Percentiles rank a stretch among this genome's conserved stretches.
phyloP scores from a whole-genome alignment of 352 stramenopile genomes.

The Globisporangium alternatum region DNA sequence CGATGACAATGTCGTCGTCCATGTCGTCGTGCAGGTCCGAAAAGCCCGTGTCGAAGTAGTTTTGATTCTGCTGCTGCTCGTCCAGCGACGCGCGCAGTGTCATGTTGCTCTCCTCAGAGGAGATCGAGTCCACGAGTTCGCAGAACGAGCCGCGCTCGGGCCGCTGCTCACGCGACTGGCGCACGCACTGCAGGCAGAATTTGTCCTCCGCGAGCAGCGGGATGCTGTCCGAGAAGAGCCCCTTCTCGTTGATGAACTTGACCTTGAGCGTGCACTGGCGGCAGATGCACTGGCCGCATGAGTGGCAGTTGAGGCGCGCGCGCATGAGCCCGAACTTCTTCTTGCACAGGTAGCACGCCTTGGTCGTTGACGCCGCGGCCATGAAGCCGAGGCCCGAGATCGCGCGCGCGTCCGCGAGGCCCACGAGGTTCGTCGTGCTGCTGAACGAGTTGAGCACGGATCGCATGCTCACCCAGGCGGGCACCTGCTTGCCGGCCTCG shows the following conservation, averaged over 20 bases:
- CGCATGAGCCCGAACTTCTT: conserved; percentile 16
- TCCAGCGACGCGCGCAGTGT: background rate
- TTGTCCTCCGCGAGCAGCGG: conserved; percentile 4
- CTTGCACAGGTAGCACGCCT: conserved; percentile 17
- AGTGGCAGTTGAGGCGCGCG: conserved; percentile 11
- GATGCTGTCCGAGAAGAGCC: background rate
- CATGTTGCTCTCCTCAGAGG: conserved; percentile 7
- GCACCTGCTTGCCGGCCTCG: conserved; percentile 1
- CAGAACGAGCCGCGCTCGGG: conserved; percentile 1
- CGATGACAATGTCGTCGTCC: background rate
- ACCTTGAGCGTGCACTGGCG: conserved; percentile 11
- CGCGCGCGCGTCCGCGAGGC: conserved; percentile 11
- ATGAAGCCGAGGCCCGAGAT: background rate
- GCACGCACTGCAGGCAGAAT: conserved; percentile 12
- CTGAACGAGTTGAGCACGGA: conserved; percentile 5
- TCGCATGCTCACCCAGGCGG: conserved; percentile 12
- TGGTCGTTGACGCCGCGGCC: background rate
- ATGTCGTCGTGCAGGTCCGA: conserved; percentile 12
- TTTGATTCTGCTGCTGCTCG: conserved; percentile 1
- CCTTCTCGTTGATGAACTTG: conserved; percentile 12
- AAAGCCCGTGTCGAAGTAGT: background rate
- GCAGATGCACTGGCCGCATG: conserved; percentile 12
- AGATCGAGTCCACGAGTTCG: conserved; percentile 6
- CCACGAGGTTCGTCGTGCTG: conserved; percentile 10
- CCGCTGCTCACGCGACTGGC: conserved; percentile 5